phyloP scores from a whole-genome alignment of 495 filamentous ascomycete genomes.

The Apiosordaria backusii region DNA sequence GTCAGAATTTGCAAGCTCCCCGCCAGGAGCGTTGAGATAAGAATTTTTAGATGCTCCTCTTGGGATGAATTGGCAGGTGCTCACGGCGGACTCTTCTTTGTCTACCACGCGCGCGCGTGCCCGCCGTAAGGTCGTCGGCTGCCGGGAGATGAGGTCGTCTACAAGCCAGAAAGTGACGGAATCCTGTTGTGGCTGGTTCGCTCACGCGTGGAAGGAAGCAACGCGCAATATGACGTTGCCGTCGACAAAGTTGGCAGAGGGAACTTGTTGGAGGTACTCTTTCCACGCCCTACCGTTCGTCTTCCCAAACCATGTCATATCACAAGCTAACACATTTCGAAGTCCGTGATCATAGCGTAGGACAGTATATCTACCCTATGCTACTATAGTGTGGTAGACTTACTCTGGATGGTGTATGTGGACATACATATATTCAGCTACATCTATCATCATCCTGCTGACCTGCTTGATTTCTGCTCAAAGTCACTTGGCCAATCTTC shows the following conservation, averaged over 20 bases:
- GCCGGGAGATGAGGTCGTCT: not conserved
- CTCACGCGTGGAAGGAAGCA: not conserved
- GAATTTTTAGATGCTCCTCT: not conserved
- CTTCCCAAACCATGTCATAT: not conserved
- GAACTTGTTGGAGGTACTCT: not conserved
- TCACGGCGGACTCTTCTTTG: not conserved
- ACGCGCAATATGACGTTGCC: not conserved
- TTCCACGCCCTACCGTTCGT: not conserved
- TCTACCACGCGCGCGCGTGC: not conserved
- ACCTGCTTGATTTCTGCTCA: too few relatives aligned
- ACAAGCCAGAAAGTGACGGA: not conserved
- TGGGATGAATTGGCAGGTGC: not conserved
- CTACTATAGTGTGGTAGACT: too few relatives aligned
- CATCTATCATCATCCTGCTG: too few relatives aligned
- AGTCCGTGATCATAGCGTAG: too few relatives aligned
- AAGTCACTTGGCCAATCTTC: too few relatives aligned
- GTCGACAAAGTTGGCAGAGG: not conserved
- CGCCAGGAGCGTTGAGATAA: not conserved
- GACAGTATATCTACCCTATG: too few relatives aligned
- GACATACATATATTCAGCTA: too few relatives aligned
- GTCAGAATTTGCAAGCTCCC: not conserved
- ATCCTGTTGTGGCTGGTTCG: not conserved
- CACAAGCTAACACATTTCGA: too few relatives aligned
- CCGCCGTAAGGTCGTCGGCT: not conserved
- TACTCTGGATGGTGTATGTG: too few relatives aligned